Conservation (phyloP, 2,329 filamentous ascomycete species). For the Fusarium sarcochroum region DNA sequence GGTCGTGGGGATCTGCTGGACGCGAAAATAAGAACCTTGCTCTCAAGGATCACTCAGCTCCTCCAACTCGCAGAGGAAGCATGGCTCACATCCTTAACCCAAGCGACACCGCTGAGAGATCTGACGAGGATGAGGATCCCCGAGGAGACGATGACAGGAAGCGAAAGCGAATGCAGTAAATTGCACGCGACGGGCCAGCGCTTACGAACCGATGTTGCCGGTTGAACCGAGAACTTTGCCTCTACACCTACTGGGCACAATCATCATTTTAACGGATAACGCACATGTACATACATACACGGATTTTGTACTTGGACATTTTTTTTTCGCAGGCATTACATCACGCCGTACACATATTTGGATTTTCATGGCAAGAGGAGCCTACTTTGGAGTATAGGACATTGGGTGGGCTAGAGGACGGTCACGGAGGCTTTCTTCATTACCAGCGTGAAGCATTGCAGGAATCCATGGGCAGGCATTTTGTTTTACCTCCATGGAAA, state of each 20-base stretch:
- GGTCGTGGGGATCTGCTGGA: conserved; percentile 69
- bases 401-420: conserved; percentile 33
- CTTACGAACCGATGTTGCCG: neutral
- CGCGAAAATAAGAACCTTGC: conserved; percentile 66
- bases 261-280: conserved; percentile 10
- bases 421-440: conserved; percentile 35
- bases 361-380: conserved; percentile 27
- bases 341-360: conserved; percentile 22
- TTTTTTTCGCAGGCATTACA: conserved; percentile 24
- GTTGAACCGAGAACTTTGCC: neutral
- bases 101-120: conserved; percentile 68
- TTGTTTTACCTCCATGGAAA: conserved; percentile 32
- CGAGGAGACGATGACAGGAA: conserved; percentile 72
- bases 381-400: conserved; percentile 37
- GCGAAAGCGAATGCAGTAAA: conserved; percentile 71
- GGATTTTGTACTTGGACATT: conserved; percentile 18
- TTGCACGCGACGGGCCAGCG: conserved; percentile 56
- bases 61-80: conserved; percentile 70
- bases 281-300: conserved; percentile 31
- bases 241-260: neutral
- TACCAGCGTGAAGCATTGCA: conserved; percentile 37
- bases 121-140: conserved; percentile 69
- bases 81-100: conserved; percentile 76
- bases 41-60: conserved; percentile 68
- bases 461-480: conserved; percentile 38